Percentiles rank a stretch among this genome's conserved stretches.
phyloP scores from a whole-genome alignment of 345 rosid genomes.

The Brassica juncea region DNA sequence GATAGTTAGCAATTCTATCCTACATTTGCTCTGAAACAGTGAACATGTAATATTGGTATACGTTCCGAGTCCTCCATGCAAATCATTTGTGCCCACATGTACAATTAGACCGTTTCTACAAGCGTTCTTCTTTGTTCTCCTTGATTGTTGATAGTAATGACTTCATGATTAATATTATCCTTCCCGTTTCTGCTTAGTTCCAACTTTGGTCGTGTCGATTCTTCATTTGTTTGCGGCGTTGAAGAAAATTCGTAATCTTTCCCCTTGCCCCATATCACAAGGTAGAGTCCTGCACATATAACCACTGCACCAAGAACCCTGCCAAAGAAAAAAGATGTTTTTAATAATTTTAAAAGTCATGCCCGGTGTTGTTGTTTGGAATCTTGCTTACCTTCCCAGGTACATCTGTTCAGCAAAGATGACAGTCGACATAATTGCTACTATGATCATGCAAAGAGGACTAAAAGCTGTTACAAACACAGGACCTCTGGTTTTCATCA shows the following conservation, averaged over 20 bases:
- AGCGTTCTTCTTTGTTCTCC: constrained; percentile 28
- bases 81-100: not conserved
- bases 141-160: constrained; percentile 30
- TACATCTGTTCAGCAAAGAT: constrained; percentile 77
- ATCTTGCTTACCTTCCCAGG: constrained; percentile 69
- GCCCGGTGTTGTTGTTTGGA: not conserved
- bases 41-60: not conserved
- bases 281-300: constrained; percentile 75
- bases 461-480: constrained; percentile 86
- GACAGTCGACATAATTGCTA: constrained; percentile 71
- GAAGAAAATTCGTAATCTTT: constrained; percentile 54
- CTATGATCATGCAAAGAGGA: constrained; percentile 81
- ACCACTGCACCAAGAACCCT: constrained; percentile 80
- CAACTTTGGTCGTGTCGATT: constrained; percentile 36
- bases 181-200: constrained; percentile 15
- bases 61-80: not conserved
- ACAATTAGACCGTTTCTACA: constrained; percentile 10
- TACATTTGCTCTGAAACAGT: constrained; percentile 11
- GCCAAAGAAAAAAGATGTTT: not conserved
- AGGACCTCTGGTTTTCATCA: constrained; percentile 84
- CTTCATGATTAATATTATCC: constrained; percentile 39
- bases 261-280: constrained; percentile 85
- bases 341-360: not conserved
- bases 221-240: constrained; percentile 4
- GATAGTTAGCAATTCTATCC: not conserved